Evolutionary conservation across 257 asterid genomes (phyloP).

Genomic region (Fraxinus anomala): DNA sequence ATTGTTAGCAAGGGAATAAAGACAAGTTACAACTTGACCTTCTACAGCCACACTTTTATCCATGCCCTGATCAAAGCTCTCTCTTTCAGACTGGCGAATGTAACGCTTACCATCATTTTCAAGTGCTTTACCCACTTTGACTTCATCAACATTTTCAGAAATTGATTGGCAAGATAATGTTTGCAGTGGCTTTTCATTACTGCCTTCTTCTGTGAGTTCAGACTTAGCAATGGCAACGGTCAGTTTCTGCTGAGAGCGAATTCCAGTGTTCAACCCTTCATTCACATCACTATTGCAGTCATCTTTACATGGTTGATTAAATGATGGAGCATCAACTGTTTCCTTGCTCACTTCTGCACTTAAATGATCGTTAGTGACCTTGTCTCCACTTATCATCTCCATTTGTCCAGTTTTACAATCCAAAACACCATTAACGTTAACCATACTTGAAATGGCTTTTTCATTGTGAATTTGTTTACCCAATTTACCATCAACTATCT

Average conservation of each 20-base stretch:
- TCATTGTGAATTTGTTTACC: constrained; percentile 34
- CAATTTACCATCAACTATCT: constrained; percentile 32
- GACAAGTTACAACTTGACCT: constrained; percentile 25
- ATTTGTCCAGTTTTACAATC: constrained; percentile 32
- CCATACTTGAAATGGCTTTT: constrained; percentile 25
- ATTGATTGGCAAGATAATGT: constrained; percentile 19
- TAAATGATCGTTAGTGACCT: constrained; percentile 19
- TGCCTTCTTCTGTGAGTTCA: constrained; percentile 32
- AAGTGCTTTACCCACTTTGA: constrained; percentile 33
- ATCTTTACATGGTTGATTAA: constrained; percentile 24
- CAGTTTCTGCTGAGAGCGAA: constrained; percentile 24
- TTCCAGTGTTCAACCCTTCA: constrained; percentile 29
- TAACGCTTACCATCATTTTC: constrained; percentile 24
- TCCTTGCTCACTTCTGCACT: constrained; percentile 28
- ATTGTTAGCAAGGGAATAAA: constrained; percentile 25
- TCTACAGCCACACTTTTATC: constrained; percentile 26
- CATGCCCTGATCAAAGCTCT: constrained; percentile 23
- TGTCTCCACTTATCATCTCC: constrained; percentile 27
- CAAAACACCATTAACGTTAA: constrained; percentile 20
- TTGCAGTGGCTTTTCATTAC: constrained; percentile 27
- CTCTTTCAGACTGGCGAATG: constrained; percentile 28
- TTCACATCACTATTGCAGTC: constrained; percentile 27
- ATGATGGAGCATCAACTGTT: constrained; percentile 30
- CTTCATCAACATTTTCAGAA: constrained; percentile 29
- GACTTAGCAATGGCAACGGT: constrained; percentile 22